Evolutionary conservation across 78 protist genomes (phyloP).

Genomic region (Dictyostelium brefeldianum): DNA sequence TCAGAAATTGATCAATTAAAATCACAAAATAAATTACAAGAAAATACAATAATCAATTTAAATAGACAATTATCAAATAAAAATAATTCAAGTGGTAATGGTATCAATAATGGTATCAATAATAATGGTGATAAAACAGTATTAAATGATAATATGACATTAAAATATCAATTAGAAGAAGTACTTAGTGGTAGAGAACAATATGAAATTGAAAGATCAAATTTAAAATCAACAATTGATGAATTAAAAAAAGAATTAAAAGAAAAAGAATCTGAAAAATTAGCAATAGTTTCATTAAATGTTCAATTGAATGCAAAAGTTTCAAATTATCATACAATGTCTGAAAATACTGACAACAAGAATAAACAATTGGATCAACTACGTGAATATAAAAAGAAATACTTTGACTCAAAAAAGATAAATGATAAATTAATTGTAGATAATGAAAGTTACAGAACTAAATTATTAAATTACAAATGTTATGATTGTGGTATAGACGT

Average conservation of each 20-base stretch:
- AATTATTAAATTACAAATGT: neutral
- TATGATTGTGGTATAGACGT: neutral
- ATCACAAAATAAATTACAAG: neutral
- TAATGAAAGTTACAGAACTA: neutral
- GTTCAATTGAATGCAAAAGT: conserved; percentile 21
- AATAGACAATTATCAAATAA: neutral
- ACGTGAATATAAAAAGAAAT: conserved; percentile 30
- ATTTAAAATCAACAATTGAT: neutral
- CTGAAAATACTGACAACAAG: neutral
- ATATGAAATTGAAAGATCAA: neutral
- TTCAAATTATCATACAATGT: neutral
- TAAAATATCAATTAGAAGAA: conserved; percentile 25
- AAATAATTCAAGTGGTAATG: neutral
- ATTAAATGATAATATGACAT: neutral
- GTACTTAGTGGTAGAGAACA: conserved; percentile 18
- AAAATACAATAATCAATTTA: neutral
- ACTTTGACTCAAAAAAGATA: neutral
- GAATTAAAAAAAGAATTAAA: neutral
- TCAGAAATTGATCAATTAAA: neutral
- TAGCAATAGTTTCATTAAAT: neutral
- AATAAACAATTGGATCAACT: neutral
- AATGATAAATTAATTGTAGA: neutral
- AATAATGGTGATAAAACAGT: neutral
- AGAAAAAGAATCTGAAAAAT: neutral
- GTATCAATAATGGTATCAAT: neutral